A percentile compares a stretch with the other conserved stretches of the same genome.
Conservation (phyloP, 2,329 filamentous ascomycete genomes). For the Microsporum ferrugineum region DNA sequence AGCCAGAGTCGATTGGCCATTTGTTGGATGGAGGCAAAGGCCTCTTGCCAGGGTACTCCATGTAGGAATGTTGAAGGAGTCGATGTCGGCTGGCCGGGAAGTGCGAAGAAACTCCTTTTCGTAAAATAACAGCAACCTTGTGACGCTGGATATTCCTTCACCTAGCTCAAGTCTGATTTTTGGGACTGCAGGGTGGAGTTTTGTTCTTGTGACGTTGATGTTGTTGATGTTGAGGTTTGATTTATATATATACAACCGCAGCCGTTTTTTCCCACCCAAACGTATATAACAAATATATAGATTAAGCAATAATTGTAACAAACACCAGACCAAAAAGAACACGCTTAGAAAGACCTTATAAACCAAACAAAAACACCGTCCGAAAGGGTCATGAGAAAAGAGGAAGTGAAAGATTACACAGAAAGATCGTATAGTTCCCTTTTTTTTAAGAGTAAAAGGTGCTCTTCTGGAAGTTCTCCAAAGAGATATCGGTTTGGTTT, state of each 20-base stretch:
- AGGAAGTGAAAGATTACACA: not conserved
- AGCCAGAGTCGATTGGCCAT: not conserved
- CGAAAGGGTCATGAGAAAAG: not conserved
- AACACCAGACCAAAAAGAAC: not conserved
- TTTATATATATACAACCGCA: not conserved
- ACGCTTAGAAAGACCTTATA: conserved; percentile 1
- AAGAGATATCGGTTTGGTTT: not conserved
- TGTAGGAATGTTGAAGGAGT: not conserved
- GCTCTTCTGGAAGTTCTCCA: conserved; percentile 6
- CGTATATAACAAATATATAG: not conserved
- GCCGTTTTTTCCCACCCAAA: not conserved
- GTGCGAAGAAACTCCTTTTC: not conserved
- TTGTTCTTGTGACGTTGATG: not conserved
- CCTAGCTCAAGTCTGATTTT: not conserved
- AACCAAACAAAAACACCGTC: not conserved
- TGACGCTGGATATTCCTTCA: no score
- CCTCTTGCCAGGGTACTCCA: not conserved
- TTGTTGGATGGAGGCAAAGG: not conserved
- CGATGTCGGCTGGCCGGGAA: not conserved
- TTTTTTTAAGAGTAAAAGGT: conserved; percentile 2
- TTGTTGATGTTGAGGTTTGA: not conserved
- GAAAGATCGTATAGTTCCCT: not conserved
- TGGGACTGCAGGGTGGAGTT: not conserved
- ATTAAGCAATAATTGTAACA: not conserved
- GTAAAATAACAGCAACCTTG: no score